Evolutionary conservation across 495 filamentous ascomycete species (phyloP).

Genomic region (Hypoxylon fragiforme): DNA sequence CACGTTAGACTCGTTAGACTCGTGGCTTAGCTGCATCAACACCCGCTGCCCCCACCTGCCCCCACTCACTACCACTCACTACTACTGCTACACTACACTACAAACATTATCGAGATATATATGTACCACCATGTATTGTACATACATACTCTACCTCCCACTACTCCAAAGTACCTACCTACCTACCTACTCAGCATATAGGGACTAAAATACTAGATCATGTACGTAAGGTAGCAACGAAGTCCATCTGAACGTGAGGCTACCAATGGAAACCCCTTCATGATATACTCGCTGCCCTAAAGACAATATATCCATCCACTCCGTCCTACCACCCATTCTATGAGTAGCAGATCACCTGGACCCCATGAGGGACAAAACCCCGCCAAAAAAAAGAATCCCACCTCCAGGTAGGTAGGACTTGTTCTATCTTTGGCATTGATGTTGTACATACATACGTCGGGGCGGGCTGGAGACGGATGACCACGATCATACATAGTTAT

Average conservation of each 20-base stretch:
- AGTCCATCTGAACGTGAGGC: slow-evolving; percentile 22
- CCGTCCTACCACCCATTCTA: too few relatives aligned
- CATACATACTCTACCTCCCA: too few relatives aligned
- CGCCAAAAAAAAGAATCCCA: background rate
- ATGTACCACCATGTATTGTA: too few relatives aligned
- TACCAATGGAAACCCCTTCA: slow-evolving; percentile 21
- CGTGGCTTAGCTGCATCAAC: slow-evolving; percentile 28
- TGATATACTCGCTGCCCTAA: slow-evolving; percentile 1
- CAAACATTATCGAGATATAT: too few relatives aligned
- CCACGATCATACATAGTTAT: slow-evolving; percentile 3
- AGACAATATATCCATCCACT: too few relatives aligned
- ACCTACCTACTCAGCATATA: too few relatives aligned
- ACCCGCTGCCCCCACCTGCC: slow-evolving; percentile 24
- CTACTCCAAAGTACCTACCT: too few relatives aligned
- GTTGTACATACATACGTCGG: too few relatives aligned
- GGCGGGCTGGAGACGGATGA: slow-evolving; percentile 12
- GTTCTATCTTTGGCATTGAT: background rate
- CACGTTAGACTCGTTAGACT: slow-evolving; percentile 5
- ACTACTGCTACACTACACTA: too few relatives aligned
- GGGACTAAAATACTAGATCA: too few relatives aligned
- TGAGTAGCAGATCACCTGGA: slow-evolving; percentile 24
- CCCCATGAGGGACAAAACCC: slow-evolving; percentile 11
- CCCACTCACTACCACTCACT: background rate
- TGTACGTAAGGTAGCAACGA: slow-evolving; percentile 1
- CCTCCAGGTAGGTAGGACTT: background rate